Conservation (phyloP, 306 rosid genomes). For the Myrica gale region DNA sequence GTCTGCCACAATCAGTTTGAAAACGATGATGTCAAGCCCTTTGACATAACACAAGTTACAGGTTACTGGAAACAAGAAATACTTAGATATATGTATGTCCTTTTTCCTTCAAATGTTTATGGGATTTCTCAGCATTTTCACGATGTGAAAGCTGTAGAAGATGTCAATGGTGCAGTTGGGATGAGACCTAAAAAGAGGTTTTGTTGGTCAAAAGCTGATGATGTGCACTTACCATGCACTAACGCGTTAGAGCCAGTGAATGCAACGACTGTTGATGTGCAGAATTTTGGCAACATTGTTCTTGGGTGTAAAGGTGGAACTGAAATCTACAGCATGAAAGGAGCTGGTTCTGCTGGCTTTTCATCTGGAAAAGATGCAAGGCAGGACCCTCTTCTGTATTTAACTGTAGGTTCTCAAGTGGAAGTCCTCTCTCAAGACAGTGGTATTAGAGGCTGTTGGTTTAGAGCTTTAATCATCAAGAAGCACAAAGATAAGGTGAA, state of each 20-base stretch:
- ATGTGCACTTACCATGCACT: neutral
- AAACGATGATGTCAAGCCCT: slow-evolving; percentile 64
- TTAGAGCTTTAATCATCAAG: slow-evolving; percentile 69
- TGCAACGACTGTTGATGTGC: slow-evolving; percentile 11
- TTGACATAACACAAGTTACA: slow-evolving; percentile 66
- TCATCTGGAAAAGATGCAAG: slow-evolving; percentile 26
- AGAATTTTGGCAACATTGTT: slow-evolving; percentile 13
- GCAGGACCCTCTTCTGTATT: slow-evolving; percentile 23
- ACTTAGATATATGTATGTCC: slow-evolving; percentile 52
- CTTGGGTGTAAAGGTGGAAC: slow-evolving; percentile 26
- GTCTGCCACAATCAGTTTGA: slow-evolving; percentile 63
- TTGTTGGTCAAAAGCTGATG: slow-evolving; percentile 29
- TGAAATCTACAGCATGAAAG: slow-evolving; percentile 23
- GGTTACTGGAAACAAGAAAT: slow-evolving; percentile 92
- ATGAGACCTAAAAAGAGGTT: slow-evolving; percentile 65
- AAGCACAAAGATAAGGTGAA: slow-evolving; percentile 63
- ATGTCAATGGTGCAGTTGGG: slow-evolving; percentile 19
- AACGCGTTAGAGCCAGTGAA: slow-evolving; percentile 30
- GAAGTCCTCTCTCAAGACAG: slow-evolving; percentile 91
- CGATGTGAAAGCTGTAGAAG: slow-evolving; percentile 40
- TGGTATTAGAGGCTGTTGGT: slow-evolving; percentile 94
- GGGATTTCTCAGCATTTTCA: slow-evolving; percentile 47
- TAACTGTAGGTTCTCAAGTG: slow-evolving; percentile 54
- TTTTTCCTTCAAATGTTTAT: slow-evolving; percentile 38
- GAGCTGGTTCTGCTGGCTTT: slow-evolving; percentile 19